A percentile compares a stretch with the other conserved stretches of the same genome.
These are phyloP conservation scores for Tardiomyces depauwii DNA, from an alignment of 1,139 yeast species.

Conservation along the genomic window DNA sequence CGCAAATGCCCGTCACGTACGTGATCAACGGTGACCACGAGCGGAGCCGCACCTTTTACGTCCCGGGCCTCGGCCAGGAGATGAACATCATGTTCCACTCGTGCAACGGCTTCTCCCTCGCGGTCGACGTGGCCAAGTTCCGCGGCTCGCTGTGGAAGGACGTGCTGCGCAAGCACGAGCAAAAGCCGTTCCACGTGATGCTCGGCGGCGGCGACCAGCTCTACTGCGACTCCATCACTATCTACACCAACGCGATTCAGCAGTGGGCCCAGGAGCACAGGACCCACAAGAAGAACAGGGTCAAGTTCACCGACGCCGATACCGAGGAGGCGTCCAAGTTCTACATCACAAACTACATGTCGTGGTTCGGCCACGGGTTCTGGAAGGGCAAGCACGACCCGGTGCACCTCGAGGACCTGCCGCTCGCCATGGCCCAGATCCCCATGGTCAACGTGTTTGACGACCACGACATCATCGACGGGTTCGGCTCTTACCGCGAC, in stretches of 20 bases:
- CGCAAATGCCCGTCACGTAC: constrained; percentile 55
- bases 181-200: constrained; percentile 78
- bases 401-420: constrained; percentile 57
- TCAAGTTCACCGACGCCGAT: constrained; percentile 37
- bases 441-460: constrained; percentile 81
- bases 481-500: constrained; percentile 81
- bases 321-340: constrained; percentile 45
- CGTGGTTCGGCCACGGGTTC: constrained; percentile 85
- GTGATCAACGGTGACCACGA: constrained; percentile 37
- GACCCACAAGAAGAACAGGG: constrained; percentile 33
- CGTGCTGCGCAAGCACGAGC: constrained; percentile 54
- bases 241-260: constrained; percentile 33
- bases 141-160: constrained; percentile 80
- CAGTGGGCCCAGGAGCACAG: constrained; percentile 53
- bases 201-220: constrained; percentile 97
- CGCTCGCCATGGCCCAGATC: constrained; percentile 66
- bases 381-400: constrained; percentile 63
- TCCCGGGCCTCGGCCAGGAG: constrained; percentile 48
- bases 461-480: constrained; percentile 86
- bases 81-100: constrained; percentile 78
- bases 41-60: constrained; percentile 35
- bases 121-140: constrained; percentile 54
- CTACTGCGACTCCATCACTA: constrained; percentile 72
- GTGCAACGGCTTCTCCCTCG: constrained; percentile 86
- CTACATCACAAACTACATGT: constrained; percentile 61